Conservation (phyloP, 352 stramenopile genomes). For the Pythium dissimile region DNA sequence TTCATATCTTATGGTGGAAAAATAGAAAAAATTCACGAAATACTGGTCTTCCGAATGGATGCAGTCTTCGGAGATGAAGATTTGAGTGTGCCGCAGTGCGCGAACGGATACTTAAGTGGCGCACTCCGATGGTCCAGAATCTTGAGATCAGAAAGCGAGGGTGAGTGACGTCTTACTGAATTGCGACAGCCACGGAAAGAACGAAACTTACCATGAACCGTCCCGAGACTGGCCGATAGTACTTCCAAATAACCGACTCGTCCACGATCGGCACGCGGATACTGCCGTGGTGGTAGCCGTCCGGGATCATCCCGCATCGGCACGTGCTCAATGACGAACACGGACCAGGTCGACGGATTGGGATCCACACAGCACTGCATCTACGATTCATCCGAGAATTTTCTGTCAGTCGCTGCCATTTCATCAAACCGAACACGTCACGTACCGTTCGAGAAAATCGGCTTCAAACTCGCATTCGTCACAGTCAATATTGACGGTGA, state of each 20-base stretch:
- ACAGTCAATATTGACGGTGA: conserved; percentile 60
- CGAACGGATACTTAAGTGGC: conserved; percentile 22
- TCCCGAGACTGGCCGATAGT: conserved; percentile 60
- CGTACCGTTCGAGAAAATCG: conserved; percentile 65
- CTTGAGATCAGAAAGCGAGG: neutral
- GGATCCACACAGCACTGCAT: conserved; percentile 61
- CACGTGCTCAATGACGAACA: conserved; percentile 54
- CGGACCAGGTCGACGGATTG: conserved; percentile 48
- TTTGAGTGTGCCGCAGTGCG: conserved; percentile 21
- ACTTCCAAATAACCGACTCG: conserved; percentile 69
- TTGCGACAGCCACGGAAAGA: neutral
- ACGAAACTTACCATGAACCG: conserved; percentile 74
- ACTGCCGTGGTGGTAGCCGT: conserved; percentile 67
- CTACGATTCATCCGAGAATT: conserved; percentile 9
- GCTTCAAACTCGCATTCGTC: conserved; percentile 70
- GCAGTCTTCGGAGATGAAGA: conserved; percentile 17
- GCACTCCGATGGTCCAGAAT: conserved; percentile 22
- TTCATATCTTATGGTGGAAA: neutral
- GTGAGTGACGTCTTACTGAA: neutral
- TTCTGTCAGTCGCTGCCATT: no score
- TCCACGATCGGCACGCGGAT: conserved; percentile 68
- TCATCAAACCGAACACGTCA: no score
- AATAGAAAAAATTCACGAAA: conserved; percentile 19
- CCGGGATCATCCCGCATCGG: conserved; percentile 65
- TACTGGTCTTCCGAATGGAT: conserved; percentile 35